Base-by-base conservation (phyloP, 345 rosid species). In the Jatropha curcas region DNA sequence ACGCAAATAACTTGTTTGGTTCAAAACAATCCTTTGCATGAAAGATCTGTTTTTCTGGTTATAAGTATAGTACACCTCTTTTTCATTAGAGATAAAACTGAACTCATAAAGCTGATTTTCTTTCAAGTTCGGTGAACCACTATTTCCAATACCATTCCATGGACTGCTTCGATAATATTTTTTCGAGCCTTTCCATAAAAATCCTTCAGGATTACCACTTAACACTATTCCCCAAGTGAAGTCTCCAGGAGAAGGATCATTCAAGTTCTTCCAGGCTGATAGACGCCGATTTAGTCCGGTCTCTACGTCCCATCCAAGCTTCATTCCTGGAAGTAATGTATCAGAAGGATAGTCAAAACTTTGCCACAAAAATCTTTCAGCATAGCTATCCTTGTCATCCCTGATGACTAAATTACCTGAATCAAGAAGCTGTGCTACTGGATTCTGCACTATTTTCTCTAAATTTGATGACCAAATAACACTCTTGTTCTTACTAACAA, bases 291-390 rank as follows among this genome's bases (percentile, higher is more conserved):
- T 22, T 1, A 65, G 1, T 2, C 72, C 60, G 0, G 51, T 2
- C n/a, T 31, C 34, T 6, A 58, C 5, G 34, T 74, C 61, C 61
- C 62, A 37, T 25, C 77, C 77, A n/a, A 74, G 1, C 46, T 66
- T 74, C 77, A 74, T 66, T 25, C 77, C 77, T 20, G 67, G 71
- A 13, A 74, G 33, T 17, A 56, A 1, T 0, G 77, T 74, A 33
- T 74, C 71, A 41, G 45, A 25, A 16, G 77, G 77, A 48, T 66
- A 31, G 4, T 74, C 77, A 11, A 74, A 74, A n/a, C 77, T 74
- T 45, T 74, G 71, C 65, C 71, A 74, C 25, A 66, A 20, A 33
- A 13, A 33, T 22, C 2, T 12, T 2, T 25, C 57, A 8, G 58
- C 20, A 27, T 43, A 20, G 2, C 1, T 46, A 43, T 11, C 65